These are phyloP conservation scores for Suillus hirtellus DNA, from an alignment of 768 basidiomycete genomes.

Conservation along the genomic window DNA sequence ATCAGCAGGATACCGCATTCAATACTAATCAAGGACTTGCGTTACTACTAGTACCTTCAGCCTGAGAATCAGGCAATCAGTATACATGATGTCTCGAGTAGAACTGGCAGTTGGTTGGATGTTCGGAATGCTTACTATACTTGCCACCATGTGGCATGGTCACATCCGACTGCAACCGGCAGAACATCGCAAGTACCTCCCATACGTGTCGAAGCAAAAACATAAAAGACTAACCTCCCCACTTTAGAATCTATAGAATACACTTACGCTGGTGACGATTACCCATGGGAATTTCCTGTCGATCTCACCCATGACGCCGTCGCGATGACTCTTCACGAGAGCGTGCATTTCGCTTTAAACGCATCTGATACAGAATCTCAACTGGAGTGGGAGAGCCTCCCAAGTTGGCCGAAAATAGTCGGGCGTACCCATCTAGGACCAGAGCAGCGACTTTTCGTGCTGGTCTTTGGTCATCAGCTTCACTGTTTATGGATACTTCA, in stretches of 20 bases:
- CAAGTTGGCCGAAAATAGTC: not conserved
- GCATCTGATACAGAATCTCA: not conserved
- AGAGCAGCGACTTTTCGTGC: not conserved
- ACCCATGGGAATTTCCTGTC: not conserved
- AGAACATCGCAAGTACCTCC: not conserved
- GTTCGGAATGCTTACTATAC: not conserved
- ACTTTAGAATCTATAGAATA: not conserved
- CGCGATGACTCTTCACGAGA: conserved; percentile 8
- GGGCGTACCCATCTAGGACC: not conserved
- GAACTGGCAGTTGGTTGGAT: not conserved
- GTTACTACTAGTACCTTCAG: not conserved
- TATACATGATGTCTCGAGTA: not conserved
- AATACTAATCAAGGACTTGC: not conserved
- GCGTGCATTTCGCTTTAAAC: not conserved
- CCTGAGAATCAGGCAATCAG: not conserved
- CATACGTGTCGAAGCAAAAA: not conserved
- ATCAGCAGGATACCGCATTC: not conserved
- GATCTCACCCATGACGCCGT: conserved; percentile 10
- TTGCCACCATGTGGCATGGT: not conserved
- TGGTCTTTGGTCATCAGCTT: not conserved
- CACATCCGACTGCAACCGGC: not conserved
- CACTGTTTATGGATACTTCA: not conserved
- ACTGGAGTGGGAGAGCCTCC: not conserved
- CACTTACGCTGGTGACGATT: not conserved
- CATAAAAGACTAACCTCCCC: not conserved